phyloP scores from a whole-genome alignment of 495 filamentous ascomycete species.

The Apodospora peruviana region DNA sequence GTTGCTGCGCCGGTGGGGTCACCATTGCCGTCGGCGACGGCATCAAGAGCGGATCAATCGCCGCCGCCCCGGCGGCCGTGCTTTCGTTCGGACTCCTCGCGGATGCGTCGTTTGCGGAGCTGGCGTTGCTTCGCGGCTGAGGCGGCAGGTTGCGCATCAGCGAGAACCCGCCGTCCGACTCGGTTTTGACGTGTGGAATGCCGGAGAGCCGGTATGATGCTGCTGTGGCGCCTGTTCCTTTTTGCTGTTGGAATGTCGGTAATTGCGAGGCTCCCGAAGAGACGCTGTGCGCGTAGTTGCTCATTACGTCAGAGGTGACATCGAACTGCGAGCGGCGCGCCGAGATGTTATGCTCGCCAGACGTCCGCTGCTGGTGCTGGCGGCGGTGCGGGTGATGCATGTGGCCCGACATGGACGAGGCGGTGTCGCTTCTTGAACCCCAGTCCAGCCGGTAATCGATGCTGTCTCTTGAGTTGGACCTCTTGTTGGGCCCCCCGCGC shows the following conservation, averaged over 20 bases:
- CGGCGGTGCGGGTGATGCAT: constrained; percentile 1
- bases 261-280: constrained; percentile 12
- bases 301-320: constrained; percentile 12
- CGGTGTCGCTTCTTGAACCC: constrained; percentile 12
- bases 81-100: constrained; percentile 23
- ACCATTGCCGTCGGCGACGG: constrained; percentile 30
- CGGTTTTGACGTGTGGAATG: no score
- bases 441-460: constrained; percentile 30
- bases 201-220: no score
- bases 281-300: constrained; percentile 18
- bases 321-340: constrained; percentile 1
- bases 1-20: background rate
- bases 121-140: constrained; percentile 27
- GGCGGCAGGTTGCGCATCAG: constrained; percentile 29
- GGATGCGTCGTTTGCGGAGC: constrained; percentile 18
- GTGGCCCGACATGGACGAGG: constrained; percentile 3
- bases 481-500: background rate
- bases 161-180: constrained; percentile 26
- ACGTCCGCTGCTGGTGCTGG: constrained; percentile 13
- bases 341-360: constrained; percentile 9
- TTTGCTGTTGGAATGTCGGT: constrained; percentile 18
- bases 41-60: constrained; percentile 42
- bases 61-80: constrained; percentile 7
- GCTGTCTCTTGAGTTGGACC: constrained; percentile 4
- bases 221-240: no score